A percentile compares a stretch with the other conserved stretches of the same genome.
Conservation (phyloP, 2,329 filamentous ascomycete species). For the Penicillium frequentans region DNA sequence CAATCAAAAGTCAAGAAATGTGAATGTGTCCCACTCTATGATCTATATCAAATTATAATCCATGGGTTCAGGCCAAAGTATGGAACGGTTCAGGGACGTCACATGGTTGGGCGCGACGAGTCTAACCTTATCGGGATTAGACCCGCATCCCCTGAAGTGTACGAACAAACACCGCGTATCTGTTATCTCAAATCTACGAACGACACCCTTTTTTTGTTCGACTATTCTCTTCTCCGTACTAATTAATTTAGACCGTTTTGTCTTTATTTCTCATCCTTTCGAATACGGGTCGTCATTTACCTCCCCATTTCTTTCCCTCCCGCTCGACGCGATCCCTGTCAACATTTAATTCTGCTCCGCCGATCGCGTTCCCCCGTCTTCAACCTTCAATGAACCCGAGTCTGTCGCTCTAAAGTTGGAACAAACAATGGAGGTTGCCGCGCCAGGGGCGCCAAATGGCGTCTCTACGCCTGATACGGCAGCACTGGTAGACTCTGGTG, state of each 20-base stretch:
- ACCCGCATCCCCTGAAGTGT: constrained; percentile 24
- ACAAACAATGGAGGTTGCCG: constrained; percentile 39
- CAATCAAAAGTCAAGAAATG: too few relatives aligned
- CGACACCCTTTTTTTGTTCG: constrained; percentile 8
- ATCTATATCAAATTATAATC: not conserved
- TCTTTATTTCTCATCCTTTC: not conserved
- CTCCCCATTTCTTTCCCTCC: constrained; percentile 1
- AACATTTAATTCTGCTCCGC: constrained; percentile 15
- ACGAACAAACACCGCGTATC: constrained; percentile 23
- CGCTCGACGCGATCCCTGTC: constrained; percentile 19
- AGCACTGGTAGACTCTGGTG: constrained; percentile 60
- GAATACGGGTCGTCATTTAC: not conserved
- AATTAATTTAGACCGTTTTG: constrained; percentile 19
- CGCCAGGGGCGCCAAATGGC: constrained; percentile 37
- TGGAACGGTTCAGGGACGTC: constrained; percentile 18
- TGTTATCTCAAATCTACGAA: constrained; percentile 8
- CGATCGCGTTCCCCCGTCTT: constrained; percentile 17
- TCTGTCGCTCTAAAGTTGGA: constrained; percentile 25
- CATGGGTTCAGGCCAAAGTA: not conserved
- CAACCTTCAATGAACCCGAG: constrained; percentile 21
- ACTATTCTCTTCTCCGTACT: constrained; percentile 7
- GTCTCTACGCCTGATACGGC: constrained; percentile 31
- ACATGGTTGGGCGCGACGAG: constrained; percentile 21
- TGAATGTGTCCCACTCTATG: too few relatives aligned
- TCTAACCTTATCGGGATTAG: constrained; percentile 16